phyloP scores from a whole-genome alignment of 176 grass and related monocot genomes.

The Stipa capillata region DNA sequence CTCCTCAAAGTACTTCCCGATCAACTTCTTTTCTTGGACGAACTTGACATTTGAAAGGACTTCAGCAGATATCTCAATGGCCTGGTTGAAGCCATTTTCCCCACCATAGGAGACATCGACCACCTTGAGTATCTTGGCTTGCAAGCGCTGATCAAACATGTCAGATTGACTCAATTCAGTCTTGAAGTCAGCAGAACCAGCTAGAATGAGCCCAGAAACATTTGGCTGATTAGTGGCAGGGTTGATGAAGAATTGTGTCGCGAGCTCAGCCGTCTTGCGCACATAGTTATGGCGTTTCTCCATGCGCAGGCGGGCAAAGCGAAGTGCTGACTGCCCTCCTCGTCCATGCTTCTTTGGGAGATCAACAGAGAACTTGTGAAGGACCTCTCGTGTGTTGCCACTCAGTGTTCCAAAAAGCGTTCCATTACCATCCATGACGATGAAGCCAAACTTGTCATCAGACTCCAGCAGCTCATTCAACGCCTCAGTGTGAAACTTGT shows the following conservation, averaged over 20 bases:
- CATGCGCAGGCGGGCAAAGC: constrained; percentile 38
- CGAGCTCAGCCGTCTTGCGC: constrained; percentile 28
- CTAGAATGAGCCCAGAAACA: constrained; percentile 39
- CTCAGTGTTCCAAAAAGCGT: constrained; percentile 35
- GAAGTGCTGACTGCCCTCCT: constrained; percentile 37
- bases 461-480: constrained; percentile 35
- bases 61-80: constrained; percentile 33
- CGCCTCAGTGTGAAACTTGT: constrained; percentile 40
- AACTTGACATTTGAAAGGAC: constrained; percentile 39
- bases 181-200: constrained; percentile 43
- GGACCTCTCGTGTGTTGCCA: constrained; percentile 32
- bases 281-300: constrained; percentile 42
- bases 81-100: constrained; percentile 40
- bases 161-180: constrained; percentile 34
- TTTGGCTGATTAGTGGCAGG: constrained; percentile 35
- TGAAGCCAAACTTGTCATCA: constrained; percentile 50
- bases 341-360: constrained; percentile 41
- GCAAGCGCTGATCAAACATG: constrained; percentile 37
- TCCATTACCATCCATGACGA: constrained; percentile 34
- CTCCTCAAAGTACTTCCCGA: constrained; percentile 45
- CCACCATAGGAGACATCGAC: constrained; percentile 45
- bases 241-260: constrained; percentile 32
- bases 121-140: constrained; percentile 29
- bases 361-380: constrained; percentile 38
- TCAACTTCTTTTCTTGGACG: constrained; percentile 30